Percentiles rank a stretch among this genome's conserved stretches.
Conservation (phyloP, 1,284 basidiomycete genomes). For the Butyriboletus appendiculatus region DNA sequence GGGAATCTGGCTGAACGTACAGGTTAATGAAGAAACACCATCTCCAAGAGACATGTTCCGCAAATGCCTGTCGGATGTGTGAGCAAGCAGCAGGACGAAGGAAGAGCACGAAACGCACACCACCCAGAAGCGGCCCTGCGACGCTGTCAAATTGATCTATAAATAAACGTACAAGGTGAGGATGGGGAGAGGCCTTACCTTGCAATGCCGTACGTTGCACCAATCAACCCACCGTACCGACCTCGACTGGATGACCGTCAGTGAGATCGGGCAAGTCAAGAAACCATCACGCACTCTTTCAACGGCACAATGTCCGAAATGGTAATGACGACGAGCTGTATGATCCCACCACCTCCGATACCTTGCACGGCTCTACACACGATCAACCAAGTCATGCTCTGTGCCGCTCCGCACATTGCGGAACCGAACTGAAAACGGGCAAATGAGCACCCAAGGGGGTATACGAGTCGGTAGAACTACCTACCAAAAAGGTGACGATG, state of each 20-base stretch:
- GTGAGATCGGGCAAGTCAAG: neutral
- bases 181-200: constrained; percentile 37
- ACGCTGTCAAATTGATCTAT: constrained; percentile 45
- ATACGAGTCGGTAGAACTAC: constrained; percentile 7
- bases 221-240: constrained; percentile 72
- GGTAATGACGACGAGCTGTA: constrained; percentile 68
- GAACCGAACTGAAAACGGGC: constrained; percentile 59
- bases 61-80: constrained; percentile 48
- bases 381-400: constrained; percentile 75
- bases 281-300: constrained; percentile 53
- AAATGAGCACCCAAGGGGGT: neutral
- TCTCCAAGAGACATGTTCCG: constrained; percentile 74
- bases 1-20: constrained; percentile 33
- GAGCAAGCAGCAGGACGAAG: neutral
- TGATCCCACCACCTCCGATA: constrained; percentile 78
- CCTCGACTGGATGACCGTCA: constrained; percentile 53
- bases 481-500: constrained; percentile 71
- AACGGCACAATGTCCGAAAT: constrained; percentile 81
- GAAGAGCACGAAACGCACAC: constrained; percentile 45
- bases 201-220: constrained; percentile 81
- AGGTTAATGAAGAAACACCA: constrained; percentile 82
- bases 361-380: constrained; percentile 80
- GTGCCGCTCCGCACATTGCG: constrained; percentile 80
- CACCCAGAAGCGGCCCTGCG: constrained; percentile 74
- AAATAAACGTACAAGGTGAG: neutral